Percentiles rank a stretch among this genome's conserved stretches.
Evolutionary conservation across 495 filamentous ascomycete species (phyloP).

Genomic region (Opeltia flavorubescens): DNA sequence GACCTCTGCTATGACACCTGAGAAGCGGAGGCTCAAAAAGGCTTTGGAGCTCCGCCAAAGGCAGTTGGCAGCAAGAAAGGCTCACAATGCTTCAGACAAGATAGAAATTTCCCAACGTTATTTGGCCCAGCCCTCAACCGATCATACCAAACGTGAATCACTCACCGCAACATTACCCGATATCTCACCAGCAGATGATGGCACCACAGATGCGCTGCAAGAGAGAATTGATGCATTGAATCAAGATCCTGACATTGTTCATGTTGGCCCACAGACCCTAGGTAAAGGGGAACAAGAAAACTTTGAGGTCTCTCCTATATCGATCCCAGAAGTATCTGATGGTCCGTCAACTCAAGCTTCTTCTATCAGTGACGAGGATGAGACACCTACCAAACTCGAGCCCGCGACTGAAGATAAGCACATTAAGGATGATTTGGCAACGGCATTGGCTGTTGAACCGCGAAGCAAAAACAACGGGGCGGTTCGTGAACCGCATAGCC

Average conservation of each 20-base stretch:
- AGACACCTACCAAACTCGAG: neutral
- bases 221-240: conserved; percentile 18
- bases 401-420: neutral
- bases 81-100: conserved; percentile 2
- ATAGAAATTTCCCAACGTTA: neutral
- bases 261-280: neutral
- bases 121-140: neutral
- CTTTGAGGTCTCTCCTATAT: conserved; percentile 14
- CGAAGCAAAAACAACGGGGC: neutral
- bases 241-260: conserved; percentile 2
- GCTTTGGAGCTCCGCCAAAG: conserved; percentile 80
- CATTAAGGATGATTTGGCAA: neutral
- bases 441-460: neutral
- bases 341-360: conserved; percentile 16
- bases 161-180: neutral
- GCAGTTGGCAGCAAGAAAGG: conserved; percentile 36
- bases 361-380: conserved; percentile 14
- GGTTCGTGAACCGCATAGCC: neutral
- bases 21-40: conserved; percentile 86
- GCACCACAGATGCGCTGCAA: neutral
- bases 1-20: conserved; percentile 59
- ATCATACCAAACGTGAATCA: neutral
- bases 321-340: conserved; percentile 10
- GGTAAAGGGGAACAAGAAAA: conserved; percentile 1
- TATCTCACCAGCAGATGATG: neutral